Evolutionary conservation across 2,329 filamentous ascomycete genomes (phyloP).

Genomic region (Macroventuria anomochaeta): DNA sequence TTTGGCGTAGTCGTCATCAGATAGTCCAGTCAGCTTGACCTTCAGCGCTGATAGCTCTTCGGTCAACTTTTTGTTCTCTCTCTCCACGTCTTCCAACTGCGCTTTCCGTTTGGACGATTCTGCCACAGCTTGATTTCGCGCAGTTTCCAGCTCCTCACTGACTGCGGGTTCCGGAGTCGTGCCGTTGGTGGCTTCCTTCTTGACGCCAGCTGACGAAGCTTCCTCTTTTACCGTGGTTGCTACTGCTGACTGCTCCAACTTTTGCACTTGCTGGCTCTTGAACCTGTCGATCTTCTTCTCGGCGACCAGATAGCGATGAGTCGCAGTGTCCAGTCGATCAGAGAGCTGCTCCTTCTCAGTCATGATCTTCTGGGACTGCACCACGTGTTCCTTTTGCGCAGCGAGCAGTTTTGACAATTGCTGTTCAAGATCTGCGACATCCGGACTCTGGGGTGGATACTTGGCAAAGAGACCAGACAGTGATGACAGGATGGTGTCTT

Average conservation of each 20-base stretch:
- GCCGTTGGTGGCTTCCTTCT: constrained; percentile 63
- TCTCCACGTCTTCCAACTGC: constrained; percentile 79
- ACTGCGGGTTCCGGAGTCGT: constrained; percentile 62
- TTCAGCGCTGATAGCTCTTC: constrained; percentile 81
- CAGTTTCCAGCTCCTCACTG: constrained; percentile 72
- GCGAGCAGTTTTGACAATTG: constrained; percentile 78
- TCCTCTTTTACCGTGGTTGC: constrained; percentile 40
- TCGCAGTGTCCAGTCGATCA: constrained; percentile 86
- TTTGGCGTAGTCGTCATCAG: constrained; percentile 91
- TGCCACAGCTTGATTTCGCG: constrained; percentile 78
- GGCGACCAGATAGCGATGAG: constrained; percentile 89
- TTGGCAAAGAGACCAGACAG: constrained; percentile 71
- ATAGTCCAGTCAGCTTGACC: constrained; percentile 70
- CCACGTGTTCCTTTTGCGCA: constrained; percentile 79
- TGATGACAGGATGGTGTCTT: constrained; percentile 75
- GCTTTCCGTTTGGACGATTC: constrained; percentile 83
- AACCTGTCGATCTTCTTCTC: constrained; percentile 92
- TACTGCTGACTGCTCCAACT: constrained; percentile 83
- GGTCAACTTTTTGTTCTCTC: constrained; percentile 75
- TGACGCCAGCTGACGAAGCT: constrained; percentile 57
- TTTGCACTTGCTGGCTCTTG: constrained; percentile 87
- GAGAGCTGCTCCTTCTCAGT: constrained; percentile 84
- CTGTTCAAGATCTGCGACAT: constrained; percentile 74
- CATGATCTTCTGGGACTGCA: constrained; percentile 76
- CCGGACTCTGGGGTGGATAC: constrained; percentile 62